A percentile compares a stretch with the other conserved stretches of the same genome.
Conservation (phyloP, 352 stramenopile species). For the Phytophthora litchii region DNA sequence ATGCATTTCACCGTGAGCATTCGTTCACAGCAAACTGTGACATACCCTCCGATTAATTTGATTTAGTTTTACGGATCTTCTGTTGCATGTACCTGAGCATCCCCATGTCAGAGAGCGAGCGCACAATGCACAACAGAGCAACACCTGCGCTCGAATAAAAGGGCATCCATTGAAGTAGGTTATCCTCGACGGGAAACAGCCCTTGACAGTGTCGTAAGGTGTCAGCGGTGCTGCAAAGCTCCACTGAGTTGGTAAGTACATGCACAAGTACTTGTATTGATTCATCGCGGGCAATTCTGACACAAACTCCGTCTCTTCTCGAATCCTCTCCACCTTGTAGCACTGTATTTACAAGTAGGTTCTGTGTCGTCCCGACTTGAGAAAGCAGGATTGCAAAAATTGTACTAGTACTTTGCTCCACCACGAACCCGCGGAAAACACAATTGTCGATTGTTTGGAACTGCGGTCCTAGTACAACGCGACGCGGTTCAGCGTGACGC, state of each 20-base stretch:
- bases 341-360: background rate
- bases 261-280: too few species aligned
- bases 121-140: constrained; percentile 9
- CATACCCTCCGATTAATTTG: constrained; percentile 10
- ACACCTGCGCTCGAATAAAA: constrained; percentile 25
- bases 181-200: constrained; percentile 1
- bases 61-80: constrained; percentile 2
- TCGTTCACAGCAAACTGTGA: constrained; percentile 10
- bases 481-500: background rate
- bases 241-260: too few species aligned
- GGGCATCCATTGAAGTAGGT: constrained; percentile 16
- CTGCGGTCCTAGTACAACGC: background rate
- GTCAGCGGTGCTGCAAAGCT: constrained; percentile 4
- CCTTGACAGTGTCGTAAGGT: background rate
- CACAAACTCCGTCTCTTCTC: background rate
- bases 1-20: background rate
- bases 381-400: too few species aligned
- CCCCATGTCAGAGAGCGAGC: constrained; percentile 18
- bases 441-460: too few species aligned
- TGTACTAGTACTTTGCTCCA: too few species aligned
- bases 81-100: constrained; percentile 12
- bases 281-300: background rate
- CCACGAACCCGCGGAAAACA: too few species aligned
- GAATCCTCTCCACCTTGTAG: background rate
- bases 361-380: too few species aligned